Base-by-base conservation (phyloP, 73 alveolate species). In the Paramecium octaurelia region DNA sequence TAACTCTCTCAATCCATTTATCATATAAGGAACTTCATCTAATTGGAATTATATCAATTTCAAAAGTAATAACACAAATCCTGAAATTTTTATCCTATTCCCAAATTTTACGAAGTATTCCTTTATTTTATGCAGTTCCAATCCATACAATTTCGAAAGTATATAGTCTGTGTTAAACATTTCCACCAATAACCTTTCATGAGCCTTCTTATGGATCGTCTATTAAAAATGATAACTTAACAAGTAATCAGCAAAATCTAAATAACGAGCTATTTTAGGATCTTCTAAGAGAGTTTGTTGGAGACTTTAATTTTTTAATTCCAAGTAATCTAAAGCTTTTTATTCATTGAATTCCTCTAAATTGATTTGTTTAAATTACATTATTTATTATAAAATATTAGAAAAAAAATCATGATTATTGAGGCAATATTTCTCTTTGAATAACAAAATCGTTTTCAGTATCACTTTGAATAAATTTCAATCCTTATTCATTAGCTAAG, bases 401-500 rank as follows among this genome's bases (percentile, higher is more conserved):
- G 14, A 54, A 54, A 54, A 54, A 54, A 16, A 16, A 54, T 54
- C 69, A 54, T 48, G 60, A 48, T 48, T 16, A 6, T 48, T 48
- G 60, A 48, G 69, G 20, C 35, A 54, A 4, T 16, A 54, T 18
- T 43, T 86, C 93, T 86, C 93, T 86, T 54, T 69, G 42, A 6
- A 86, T 86, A 29, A 50, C 36, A 71, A 86, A 86, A 86, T 86
- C 93, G 27, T 73, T 76, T 86, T 86, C 93, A 80, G 23, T 58
- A 3, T 85, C 94, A 24, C 80, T 92, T 16, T 64, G 34, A 21
- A 40, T 90, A 42, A 92, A 92, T 10, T 64, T 68, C 21, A 85
- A 71, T 3, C 75, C 73, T 21, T 92, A 36, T 75, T 92, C 95
- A 43, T 92, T 92, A 14, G 95, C 95, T 42, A 92, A 93, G 50